Conservation (phyloP, 2,329 filamentous ascomycete species). For the Penicillium sp. region DNA sequence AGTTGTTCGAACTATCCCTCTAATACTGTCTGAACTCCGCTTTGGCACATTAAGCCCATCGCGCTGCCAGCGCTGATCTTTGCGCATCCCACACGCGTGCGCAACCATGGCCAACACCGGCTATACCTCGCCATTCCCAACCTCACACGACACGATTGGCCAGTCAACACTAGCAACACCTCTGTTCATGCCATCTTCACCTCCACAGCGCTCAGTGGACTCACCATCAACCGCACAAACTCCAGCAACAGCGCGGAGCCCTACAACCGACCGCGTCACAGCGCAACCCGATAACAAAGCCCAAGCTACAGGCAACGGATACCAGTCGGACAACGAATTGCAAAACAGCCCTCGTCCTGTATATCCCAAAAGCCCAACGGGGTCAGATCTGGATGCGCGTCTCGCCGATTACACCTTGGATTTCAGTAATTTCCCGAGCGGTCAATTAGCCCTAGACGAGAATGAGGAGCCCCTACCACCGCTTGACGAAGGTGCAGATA, state of each 20-base stretch:
- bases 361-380: slow-evolving; percentile 27
- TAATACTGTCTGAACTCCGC: background rate
- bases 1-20: background rate
- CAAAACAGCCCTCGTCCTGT: slow-evolving; percentile 16
- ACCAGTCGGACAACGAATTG: slow-evolving; percentile 10
- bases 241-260: slow-evolving; percentile 24
- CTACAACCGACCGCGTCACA: slow-evolving; percentile 19
- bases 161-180: slow-evolving; percentile 40
- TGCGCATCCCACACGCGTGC: slow-evolving; percentile 15
- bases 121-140: slow-evolving; percentile 38
- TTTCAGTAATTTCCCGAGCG: slow-evolving; percentile 37
- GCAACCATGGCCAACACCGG: slow-evolving; percentile 38
- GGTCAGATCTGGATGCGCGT: slow-evolving; percentile 37
- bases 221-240: slow-evolving; percentile 27
- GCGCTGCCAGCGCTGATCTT: background rate
- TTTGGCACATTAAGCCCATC: slow-evolving; percentile 2
- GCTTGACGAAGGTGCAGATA: slow-evolving; percentile 28
- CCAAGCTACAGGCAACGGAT: slow-evolving; percentile 12
- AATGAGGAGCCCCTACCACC: slow-evolving; percentile 28
- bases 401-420: slow-evolving; percentile 42
- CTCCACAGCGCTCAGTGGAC: slow-evolving; percentile 25
- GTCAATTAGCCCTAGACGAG: slow-evolving; percentile 21
- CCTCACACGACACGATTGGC: slow-evolving; percentile 43
- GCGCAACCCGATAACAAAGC: slow-evolving; percentile 11
- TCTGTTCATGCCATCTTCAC: slow-evolving; percentile 38